These are phyloP conservation scores for Calonectria pauciramosa DNA, from an alignment of 2,329 filamentous ascomycete species.

Conservation along the genomic window DNA sequence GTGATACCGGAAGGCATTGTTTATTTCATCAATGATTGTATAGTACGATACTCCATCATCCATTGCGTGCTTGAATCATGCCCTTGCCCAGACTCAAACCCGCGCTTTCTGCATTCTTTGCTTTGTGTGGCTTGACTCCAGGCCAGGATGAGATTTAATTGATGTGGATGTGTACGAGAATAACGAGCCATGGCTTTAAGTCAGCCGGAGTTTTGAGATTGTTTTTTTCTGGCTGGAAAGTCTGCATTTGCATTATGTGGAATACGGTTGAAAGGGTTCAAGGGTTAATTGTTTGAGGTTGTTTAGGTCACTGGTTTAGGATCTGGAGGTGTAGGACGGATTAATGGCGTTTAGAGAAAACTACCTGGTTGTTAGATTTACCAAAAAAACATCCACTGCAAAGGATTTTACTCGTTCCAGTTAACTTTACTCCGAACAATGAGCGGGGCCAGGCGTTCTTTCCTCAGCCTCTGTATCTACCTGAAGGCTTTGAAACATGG, in stretches of 20 bases:
- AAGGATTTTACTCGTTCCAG: slow-evolving; percentile 35
- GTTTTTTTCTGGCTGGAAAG: slow-evolving; percentile 40
- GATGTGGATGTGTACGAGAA: slow-evolving; percentile 31
- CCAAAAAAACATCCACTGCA: slow-evolving; percentile 29
- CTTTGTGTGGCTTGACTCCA: not conserved
- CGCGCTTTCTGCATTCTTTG: slow-evolving; percentile 10
- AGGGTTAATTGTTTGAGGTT: slow-evolving; percentile 30
- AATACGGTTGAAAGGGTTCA: slow-evolving; percentile 26
- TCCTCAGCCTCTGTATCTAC: not conserved
- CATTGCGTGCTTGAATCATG: slow-evolving; percentile 11
- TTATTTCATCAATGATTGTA: slow-evolving; percentile 34
- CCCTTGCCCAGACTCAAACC: not conserved
- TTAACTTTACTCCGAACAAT: slow-evolving; percentile 19
- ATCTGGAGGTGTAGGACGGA: slow-evolving; percentile 37
- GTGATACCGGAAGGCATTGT: not conserved
- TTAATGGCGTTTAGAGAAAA: slow-evolving; percentile 43
- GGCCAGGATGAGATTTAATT: not conserved
- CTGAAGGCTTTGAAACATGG: not conserved
- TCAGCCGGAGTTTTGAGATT: slow-evolving; percentile 47
- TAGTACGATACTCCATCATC: slow-evolving; percentile 35
- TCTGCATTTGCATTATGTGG: slow-evolving; percentile 37
- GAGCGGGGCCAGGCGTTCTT: not conserved
- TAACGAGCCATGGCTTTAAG: slow-evolving; percentile 40
- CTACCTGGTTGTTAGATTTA: slow-evolving; percentile 40
- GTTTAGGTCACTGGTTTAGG: slow-evolving; percentile 37